Conservation (phyloP, 129 eudicot genomes). For the Logfia minima region DNA sequence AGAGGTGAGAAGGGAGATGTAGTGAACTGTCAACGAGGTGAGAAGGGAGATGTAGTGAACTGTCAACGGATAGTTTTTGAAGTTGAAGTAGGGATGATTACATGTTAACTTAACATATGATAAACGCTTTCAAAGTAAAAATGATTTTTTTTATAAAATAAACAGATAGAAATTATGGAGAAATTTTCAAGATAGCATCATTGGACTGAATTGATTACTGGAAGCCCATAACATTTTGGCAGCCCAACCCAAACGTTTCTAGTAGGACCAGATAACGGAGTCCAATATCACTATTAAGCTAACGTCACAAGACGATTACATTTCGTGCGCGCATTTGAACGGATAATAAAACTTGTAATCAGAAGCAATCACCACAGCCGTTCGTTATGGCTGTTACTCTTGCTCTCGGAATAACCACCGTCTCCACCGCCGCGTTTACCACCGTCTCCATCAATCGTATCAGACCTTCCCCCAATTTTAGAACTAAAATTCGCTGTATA, state of each 20-base stretch:
- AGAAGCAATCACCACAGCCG: neutral
- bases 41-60: too few relatives aligned
- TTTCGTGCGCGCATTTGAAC: constrained; percentile 27
- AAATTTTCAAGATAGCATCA: too few relatives aligned
- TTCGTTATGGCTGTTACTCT: constrained; percentile 43
- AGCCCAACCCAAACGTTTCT: neutral
- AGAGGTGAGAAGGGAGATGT: too few relatives aligned
- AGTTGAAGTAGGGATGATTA: too few relatives aligned
- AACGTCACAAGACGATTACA: constrained; percentile 18
- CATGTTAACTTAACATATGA: too few relatives aligned
- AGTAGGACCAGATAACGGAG: neutral
- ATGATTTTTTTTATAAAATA: too few relatives aligned
- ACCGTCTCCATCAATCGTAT: constrained; percentile 15
- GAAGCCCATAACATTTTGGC: constrained; percentile 5
- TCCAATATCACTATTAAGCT: constrained; percentile 7
- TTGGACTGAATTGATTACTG: too few relatives aligned
- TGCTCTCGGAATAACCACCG: constrained; percentile 24
- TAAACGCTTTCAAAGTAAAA: too few relatives aligned
- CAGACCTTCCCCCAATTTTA: constrained; percentile 24
- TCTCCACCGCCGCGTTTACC: constrained; percentile 29
- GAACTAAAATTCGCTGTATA: constrained; percentile 55
- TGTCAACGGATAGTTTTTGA: too few relatives aligned
- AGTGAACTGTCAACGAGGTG: too few relatives aligned
- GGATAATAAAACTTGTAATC: constrained; percentile 29
- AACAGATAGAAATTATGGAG: too few relatives aligned